Base-by-base conservation (phyloP, 2,329 filamentous ascomycete species). In the Tolypocladium pustulatum region DNA sequence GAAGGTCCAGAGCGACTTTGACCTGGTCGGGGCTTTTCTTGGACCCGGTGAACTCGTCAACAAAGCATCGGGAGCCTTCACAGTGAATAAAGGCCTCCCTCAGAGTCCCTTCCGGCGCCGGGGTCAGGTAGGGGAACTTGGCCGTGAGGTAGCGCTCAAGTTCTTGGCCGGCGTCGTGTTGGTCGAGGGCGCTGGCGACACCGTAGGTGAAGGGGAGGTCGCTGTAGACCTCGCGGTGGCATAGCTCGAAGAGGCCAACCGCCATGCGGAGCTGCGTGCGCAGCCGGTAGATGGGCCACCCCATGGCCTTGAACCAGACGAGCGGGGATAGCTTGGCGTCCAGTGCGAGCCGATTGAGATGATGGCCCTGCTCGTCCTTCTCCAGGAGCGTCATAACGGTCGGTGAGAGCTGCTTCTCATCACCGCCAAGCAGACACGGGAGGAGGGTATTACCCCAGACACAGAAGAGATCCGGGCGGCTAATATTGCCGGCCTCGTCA, bases 401-500 rank as follows among this genome's bases (percentile, higher is more conserved):
- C 0, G 62, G 63, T 0, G 57, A 38, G 1, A 66, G 58, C 59
- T 66, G 63, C 51, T 61, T 60, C 1, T 61, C 51, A 46, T 68
- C 66, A 25, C 65, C 66, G 6, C 55, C 60, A 0, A 66, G 36
- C 13, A 66, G 25, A 57, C 64, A 66, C 6, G 65, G 67, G 12
- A 63, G 32, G 1, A 63, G 36, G 1, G 57, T 61, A 10, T 68
- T 68, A 15, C 64, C 63, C 64, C 65, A 66, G 59, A 66, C 52
- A 15, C 61, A 65, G 37, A 59, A 62, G 0, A 64, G 58, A 15
- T 69, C 66, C 3, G 59, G 58, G 1, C 64, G 63, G 51, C 61
- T 61, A 27, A 66, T 59, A 56, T 62, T 67, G 13, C 51, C 65
- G 3, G 65, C 66, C 37, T 67, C 63, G 30, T 68, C 65, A 1